Base-by-base conservation (phyloP, 2,329 filamentous ascomycete species). In the Claviceps sp. region DNA sequence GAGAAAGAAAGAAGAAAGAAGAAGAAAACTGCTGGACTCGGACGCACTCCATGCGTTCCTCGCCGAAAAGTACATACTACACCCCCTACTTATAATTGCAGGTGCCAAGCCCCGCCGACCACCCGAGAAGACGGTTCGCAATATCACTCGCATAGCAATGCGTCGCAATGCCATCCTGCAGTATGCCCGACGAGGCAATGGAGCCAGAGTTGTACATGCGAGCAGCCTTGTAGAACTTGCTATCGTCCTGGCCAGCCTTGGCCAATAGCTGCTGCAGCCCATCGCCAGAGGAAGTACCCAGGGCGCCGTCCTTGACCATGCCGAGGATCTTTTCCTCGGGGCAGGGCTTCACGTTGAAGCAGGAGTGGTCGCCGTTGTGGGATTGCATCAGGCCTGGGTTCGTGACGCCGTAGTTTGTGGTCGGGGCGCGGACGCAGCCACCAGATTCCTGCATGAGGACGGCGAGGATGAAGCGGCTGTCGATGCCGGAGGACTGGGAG, bases 161-260 rank as follows among this genome's bases (percentile, higher is more conserved):
- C n/a, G 73, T 75, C 39, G 67, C 69, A 59, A 72, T 64, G 45
- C 46, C 49, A 37, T 70, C 70, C 51, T 66, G 63, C 43, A 68
- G 64, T 7, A 71, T 60, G 56, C 73, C 66, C 5, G 51, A 53
- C 41, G 61, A 55, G 40, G 61, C 55, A 58, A 73, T 57, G 24
- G 61, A 63, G n/a, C 74, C 74, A n/a, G 70, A 71, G 60, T 77
- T 77, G 64, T 76, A 77, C 41, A 70, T 68, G 42, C 73, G 64
- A 17, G 72, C 70, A 1, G 70, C 72, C 48, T 64, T 67, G 60
- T 75, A 76, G 62, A 66, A 75, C 52, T 52, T 46, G 16, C n/a
- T n/a, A 14, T 38, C 24, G 37, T 22, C 16, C 58, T 38, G 34
- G 16, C 40, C 16, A 58, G 60, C 5, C 59, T 61, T 14, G 63